A percentile compares a stretch with the other conserved stretches of the same genome.
Evolutionary conservation across 176 grass and related monocot species (phyloP).

Genomic region (Eragrostis curvula): DNA sequence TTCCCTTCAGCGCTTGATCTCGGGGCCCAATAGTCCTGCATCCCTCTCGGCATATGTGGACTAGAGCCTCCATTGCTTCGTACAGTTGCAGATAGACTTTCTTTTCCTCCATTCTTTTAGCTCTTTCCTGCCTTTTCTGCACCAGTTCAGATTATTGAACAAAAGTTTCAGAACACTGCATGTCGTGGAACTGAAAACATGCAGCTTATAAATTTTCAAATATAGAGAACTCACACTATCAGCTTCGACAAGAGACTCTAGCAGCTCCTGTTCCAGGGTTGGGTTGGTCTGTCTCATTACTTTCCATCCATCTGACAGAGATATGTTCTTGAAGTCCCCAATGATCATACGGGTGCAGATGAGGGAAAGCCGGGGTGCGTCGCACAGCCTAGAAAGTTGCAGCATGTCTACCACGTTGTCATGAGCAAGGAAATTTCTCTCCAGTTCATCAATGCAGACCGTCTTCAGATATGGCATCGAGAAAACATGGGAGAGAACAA

Average conservation of each 20-base stretch:
- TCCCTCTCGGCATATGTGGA: conserved; percentile 84
- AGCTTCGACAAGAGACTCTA: conserved; percentile 59
- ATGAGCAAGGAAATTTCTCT: conserved; percentile 54
- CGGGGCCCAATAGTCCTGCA: conserved; percentile 83
- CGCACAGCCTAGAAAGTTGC: conserved; percentile 75
- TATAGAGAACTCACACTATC: conserved; percentile 56
- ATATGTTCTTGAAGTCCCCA: conserved; percentile 61
- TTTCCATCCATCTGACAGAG: conserved; percentile 74
- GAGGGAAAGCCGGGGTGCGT: conserved; percentile 65
- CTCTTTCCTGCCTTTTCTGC: conserved; percentile 65
- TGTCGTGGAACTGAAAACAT: neutral
- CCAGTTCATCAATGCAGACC: conserved; percentile 59
- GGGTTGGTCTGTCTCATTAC: conserved; percentile 65
- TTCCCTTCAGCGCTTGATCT: conserved; percentile 63
- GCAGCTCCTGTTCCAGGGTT: conserved; percentile 63
- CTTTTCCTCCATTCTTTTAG: conserved; percentile 54
- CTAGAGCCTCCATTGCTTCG: conserved; percentile 84
- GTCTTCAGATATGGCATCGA: conserved; percentile 63
- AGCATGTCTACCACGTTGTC: conserved; percentile 85
- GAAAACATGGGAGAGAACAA: conserved; percentile 75
- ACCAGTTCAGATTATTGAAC: neutral
- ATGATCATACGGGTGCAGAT: conserved; percentile 67
- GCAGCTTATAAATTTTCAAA: neutral
- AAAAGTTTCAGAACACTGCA: neutral
- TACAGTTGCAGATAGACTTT: conserved; percentile 75